Evolutionary conservation across 306 rosid species (phyloP), one percentile per base, ranked within the genome.

Genomic region (Carpinus viminea): DNA sequence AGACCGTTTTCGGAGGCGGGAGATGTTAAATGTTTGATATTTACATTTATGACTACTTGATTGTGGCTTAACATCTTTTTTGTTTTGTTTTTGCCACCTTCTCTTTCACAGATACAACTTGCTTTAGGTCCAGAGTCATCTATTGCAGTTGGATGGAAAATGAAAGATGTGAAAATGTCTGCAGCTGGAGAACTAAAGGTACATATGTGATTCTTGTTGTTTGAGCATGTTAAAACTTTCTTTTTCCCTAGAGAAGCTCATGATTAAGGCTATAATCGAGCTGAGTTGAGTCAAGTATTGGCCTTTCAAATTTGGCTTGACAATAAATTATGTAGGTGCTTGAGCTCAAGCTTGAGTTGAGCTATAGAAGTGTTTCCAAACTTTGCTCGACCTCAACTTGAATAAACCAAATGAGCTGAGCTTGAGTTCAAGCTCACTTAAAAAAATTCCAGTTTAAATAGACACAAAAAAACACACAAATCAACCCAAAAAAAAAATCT

Each of bases 101-200:
- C 26, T 74, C 80, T 75, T 74, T 75, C 78, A 82, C 89, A 95
- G 99, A 90, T 95, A 84, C 89, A 86, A 78, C 96, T 95, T 74
- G 80, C 76, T 82, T 72, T 95, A 87, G 99, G 98, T 61, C 68
- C 85, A 70, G 98, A 91, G 31, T 89, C 99, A 85, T 84, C 96
- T 50, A 81, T 95, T 83, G 88, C 89, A 47, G 92, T 91, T 52
- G 98, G 98, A 56, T 95, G 99, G 99, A 91, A 85, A 74, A 95
- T 86, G 91, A 89, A 95, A 84, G 90, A 91, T 54, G 84, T 85
- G 82, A 93, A 71, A 83, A 77, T 85, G 76, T 85, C 97, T 73
- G 98, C 93, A 65, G 77, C 94, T 13, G 99, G 97, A 82, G 96
- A 90, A 81, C 87, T 93, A 74, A 93, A 93, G 98, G 98, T 95